These are phyloP conservation scores for Neopestalotiopsis sp. DNA, from an alignment of 2,329 filamentous ascomycete species.

Conservation along the genomic window DNA sequence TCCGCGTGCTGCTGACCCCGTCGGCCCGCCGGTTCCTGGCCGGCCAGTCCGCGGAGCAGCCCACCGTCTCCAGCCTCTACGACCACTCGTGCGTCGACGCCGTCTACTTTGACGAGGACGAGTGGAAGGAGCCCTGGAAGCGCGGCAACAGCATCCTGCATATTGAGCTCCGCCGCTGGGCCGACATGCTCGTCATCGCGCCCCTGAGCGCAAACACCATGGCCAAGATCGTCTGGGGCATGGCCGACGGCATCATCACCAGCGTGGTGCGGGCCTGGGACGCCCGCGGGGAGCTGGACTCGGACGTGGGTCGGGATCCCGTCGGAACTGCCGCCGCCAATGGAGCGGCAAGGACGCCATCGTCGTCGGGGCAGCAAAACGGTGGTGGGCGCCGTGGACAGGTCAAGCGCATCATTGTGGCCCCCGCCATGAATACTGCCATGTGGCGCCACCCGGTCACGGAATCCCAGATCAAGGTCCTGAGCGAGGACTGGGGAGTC, in stretches of 20 bases:
- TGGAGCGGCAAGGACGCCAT: conserved; percentile 14
- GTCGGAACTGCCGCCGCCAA: conserved; percentile 21
- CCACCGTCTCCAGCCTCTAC: conserved; percentile 64
- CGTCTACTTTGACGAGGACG: conserved; percentile 83
- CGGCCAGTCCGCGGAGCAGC: conserved; percentile 80
- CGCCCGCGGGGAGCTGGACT: conserved; percentile 65
- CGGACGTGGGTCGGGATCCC: conserved; percentile 21
- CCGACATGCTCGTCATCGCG: conserved; percentile 78
- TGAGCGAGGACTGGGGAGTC: conserved; percentile 78
- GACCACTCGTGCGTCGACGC: conserved; percentile 75
- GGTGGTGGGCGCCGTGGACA: conserved; percentile 28
- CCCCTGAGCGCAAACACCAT: conserved; percentile 85
- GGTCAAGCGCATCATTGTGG: conserved; percentile 75
- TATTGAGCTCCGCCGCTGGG: conserved; percentile 86
- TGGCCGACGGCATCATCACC: conserved; percentile 79
- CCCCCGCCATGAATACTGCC: conserved; percentile 85
- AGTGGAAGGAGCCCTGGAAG: conserved; percentile 82
- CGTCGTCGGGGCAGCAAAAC: too few species aligned
- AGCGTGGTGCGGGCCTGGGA: conserved; percentile 88
- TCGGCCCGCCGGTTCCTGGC: conserved; percentile 77
- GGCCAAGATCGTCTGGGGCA: conserved; percentile 80
- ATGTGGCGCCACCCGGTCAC: conserved; percentile 93
- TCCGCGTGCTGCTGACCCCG: conserved; percentile 82
- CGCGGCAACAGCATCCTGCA: conserved; percentile 84
- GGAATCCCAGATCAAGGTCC: conserved; percentile 68